Evolutionary conservation across 192 early-diverging fungal species (phyloP), one percentile per base, ranked within the genome.

Genomic region (Podila minutissima): DNA sequence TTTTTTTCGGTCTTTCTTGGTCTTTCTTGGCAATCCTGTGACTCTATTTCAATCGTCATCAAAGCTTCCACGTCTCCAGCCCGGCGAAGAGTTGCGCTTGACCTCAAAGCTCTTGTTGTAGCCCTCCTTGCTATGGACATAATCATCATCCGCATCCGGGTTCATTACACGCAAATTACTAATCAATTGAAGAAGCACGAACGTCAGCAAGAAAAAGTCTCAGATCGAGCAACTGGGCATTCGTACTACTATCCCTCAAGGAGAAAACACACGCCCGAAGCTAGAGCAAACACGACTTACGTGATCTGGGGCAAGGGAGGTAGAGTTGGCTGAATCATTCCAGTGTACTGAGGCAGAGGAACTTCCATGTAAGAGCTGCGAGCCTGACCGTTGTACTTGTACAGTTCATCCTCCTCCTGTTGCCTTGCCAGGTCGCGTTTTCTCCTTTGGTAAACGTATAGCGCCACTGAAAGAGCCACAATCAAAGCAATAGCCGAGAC

Each of bases 81-180:
- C 77, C 5, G 77, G 77, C 4, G 41, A 13, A 46, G 41, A 46
- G 41, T 46, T 15, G 41, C 41, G 41, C 0, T 46, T 12, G 15
- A 46, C 41, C 41, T 46, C 41, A 46, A 46, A 46, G 41, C 41
- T 46, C 41, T 46, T 46, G 41, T 46, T 0, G 29, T 61, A 33
- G 6, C 9, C 4, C 26, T 37, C 17, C 3, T 26, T 37, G 22
- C 6, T 46, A 11, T 12, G 35, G 31, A 22, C 28, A 1, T 38
- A 66, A 4, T 81, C 77, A 0, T 81, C 77, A 31, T 81, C 77
- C 32, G 70, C 72, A 33, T 81, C 77, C 2, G 77, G 77, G 63
- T 81, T 81, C 77, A 81, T 81, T 5, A 81, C 77, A 19, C 77
- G 59, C 67, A 81, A 13, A 26, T 81, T 81, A 51, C 77, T 81